Evolutionary conservation across 768 basidiomycete genomes (phyloP).

Genomic region (Calocybe gangraenosa): DNA sequence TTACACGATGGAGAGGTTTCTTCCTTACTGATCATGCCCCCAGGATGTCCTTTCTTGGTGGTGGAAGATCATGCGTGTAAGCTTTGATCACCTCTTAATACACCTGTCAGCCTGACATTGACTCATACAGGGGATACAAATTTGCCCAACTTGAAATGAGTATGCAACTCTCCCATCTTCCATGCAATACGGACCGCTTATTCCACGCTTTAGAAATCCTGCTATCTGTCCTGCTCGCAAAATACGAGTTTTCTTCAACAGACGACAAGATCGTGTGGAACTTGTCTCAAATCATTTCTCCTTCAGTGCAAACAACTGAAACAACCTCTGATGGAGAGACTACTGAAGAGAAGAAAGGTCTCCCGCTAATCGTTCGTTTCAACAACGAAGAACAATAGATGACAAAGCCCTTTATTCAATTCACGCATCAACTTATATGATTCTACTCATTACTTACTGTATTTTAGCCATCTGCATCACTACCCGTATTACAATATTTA

Average conservation of each 20-base stretch:
- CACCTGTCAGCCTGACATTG: not conserved
- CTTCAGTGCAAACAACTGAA: constrained; percentile 27
- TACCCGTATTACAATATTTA: not conserved
- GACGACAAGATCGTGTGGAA: constrained; percentile 40
- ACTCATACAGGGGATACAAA: constrained; percentile 37
- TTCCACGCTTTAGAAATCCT: constrained; percentile 30
- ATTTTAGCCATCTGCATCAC: too few relatives aligned
- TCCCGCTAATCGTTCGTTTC: constrained; percentile 28
- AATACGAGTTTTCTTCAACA: constrained; percentile 31
- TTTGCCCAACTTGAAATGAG: constrained; percentile 58
- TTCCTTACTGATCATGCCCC: too few relatives aligned
- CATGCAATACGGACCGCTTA: not conserved
- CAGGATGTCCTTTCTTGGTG: constrained; percentile 57
- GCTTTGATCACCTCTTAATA: constrained; percentile 12
- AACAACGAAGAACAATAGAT: constrained; percentile 2
- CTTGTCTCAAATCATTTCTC: constrained; percentile 43
- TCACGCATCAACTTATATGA: not conserved
- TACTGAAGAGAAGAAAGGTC: constrained; percentile 30
- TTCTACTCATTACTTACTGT: not conserved
- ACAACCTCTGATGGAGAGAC: constrained; percentile 9
- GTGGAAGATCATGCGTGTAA: constrained; percentile 51
- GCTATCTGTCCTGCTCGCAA: constrained; percentile 30
- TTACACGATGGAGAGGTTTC: not conserved
- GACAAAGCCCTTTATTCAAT: not conserved
- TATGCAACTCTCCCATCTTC: constrained; percentile 22